Conservation (phyloP, 352 stramenopile genomes). For the Phytophthora hybrid region DNA sequence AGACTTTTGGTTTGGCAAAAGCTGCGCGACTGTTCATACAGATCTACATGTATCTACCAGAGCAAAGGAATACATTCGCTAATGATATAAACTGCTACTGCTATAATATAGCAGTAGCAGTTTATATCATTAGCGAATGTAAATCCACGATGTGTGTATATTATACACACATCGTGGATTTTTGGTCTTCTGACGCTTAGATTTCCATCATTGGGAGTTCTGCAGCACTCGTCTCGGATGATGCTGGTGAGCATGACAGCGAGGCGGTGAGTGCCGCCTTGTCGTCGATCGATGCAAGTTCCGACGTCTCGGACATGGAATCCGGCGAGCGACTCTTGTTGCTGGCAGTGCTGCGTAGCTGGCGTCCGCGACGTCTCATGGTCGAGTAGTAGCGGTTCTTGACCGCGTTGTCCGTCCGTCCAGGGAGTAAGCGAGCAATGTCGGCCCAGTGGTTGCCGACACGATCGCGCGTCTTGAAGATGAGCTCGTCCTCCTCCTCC, state of each 20-base stretch:
- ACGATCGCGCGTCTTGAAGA: slow-evolving; percentile 75
- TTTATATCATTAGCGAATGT: slow-evolving; percentile 4
- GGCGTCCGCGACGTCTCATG: slow-evolving; percentile 68
- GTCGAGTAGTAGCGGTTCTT: slow-evolving; percentile 96
- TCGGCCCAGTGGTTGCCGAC: slow-evolving; percentile 98
- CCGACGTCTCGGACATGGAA: slow-evolving; percentile 34
- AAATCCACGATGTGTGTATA: too few species aligned
- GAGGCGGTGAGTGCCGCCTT: slow-evolving; percentile 17
- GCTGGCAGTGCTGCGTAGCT: slow-evolving; percentile 48
- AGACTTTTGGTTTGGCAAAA: neutral
- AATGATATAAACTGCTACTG: slow-evolving; percentile 1
- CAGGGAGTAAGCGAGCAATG: slow-evolving; percentile 95
- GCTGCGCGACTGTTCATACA: slow-evolving; percentile 8
- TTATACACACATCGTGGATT: slow-evolving; percentile 1
- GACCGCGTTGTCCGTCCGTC: slow-evolving; percentile 96
- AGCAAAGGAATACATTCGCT: slow-evolving; percentile 11
- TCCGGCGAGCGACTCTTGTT: slow-evolving; percentile 26
- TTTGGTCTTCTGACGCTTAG: neutral
- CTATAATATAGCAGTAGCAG: slow-evolving; percentile 21
- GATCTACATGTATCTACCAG: neutral
- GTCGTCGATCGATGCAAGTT: slow-evolving; percentile 18
- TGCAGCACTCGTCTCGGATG: slow-evolving; percentile 31
- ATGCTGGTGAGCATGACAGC: slow-evolving; percentile 25
- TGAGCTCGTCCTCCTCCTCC: slow-evolving; percentile 91
- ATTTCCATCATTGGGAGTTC: slow-evolving; percentile 24